These are phyloP conservation scores for Zymoseptoria ardabiliae DNA, from an alignment of 2,329 filamentous ascomycete species.

Conservation along the genomic window DNA sequence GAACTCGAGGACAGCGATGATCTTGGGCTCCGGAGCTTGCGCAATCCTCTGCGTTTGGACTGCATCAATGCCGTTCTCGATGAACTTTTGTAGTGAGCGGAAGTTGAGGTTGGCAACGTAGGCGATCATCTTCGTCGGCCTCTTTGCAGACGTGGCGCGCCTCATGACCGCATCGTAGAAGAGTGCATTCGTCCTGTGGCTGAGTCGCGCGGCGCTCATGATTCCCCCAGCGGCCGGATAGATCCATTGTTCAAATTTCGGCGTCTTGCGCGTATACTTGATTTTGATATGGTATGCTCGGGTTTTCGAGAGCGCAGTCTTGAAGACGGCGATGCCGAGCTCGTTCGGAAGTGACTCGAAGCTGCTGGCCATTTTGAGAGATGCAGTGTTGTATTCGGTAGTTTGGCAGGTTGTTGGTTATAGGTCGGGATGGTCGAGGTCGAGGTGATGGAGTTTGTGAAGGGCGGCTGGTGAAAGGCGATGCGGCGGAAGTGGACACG, in stretches of 20 bases:
- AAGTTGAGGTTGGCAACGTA: not conserved
- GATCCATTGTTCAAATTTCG: not conserved
- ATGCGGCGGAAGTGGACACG: too few relatives aligned
- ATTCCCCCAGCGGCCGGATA: not conserved
- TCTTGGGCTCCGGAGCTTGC: not conserved
- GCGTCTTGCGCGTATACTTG: not conserved
- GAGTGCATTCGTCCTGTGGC: not conserved
- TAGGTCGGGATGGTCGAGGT: too few relatives aligned
- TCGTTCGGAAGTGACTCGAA: not conserved
- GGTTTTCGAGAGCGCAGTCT: not conserved
- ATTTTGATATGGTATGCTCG: conserved; percentile 1
- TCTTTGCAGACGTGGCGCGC: not conserved
- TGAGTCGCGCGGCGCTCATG: not conserved
- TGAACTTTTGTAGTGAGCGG: not conserved
- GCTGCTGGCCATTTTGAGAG: not conserved
- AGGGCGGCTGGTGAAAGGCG: too few relatives aligned
- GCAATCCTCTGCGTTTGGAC: not conserved
- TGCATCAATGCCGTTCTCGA: not conserved
- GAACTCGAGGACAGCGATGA: not conserved
- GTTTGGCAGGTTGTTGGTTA: too few relatives aligned
- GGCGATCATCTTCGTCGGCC: not conserved
- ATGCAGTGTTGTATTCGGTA: not conserved
- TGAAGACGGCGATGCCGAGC: not conserved
- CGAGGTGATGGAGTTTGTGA: too few relatives aligned
- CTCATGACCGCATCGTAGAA: not conserved